Evolutionary conservation across 164 flowering plant genomes (phyloP).

Genomic region (Nelumbo lutea): DNA sequence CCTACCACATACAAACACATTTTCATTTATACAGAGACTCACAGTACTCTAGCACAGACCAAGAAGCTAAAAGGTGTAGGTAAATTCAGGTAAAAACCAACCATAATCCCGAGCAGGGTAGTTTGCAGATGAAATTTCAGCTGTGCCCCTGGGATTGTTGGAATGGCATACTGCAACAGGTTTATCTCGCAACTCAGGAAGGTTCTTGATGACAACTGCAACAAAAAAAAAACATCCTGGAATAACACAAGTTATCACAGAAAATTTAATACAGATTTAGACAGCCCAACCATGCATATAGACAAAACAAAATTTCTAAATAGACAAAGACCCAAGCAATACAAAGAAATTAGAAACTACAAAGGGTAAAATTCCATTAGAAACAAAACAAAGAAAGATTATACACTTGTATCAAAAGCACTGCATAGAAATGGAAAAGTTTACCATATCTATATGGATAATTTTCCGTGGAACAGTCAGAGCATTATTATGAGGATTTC

Average conservation of each 20-base stretch:
- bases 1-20: conserved; percentile 35
- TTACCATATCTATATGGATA: conserved; percentile 95
- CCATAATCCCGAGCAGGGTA: conserved; percentile 90
- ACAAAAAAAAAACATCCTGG: conserved; percentile 98
- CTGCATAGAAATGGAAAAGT: not conserved
- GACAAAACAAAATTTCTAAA: not conserved
- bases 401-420: too few species aligned
- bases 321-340: not conserved
- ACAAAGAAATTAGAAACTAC: conserved; percentile 1
- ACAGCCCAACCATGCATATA: not conserved
- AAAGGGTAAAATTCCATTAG: not conserved
- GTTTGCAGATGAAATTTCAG: conserved; percentile 96
- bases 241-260: conserved; percentile 19
- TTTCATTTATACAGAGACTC: conserved; percentile 1
- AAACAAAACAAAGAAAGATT: not conserved
- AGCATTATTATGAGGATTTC: conserved; percentile 19
- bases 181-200: conserved; percentile 61
- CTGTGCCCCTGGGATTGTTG: conserved; percentile 88
- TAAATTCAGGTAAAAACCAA: conserved; percentile 20
- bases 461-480: conserved; percentile 25
- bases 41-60: conserved; percentile 1
- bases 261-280: not conserved
- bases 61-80: not conserved
- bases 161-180: conserved; percentile 97
- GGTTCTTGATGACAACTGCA: conserved; percentile 67